Base-by-base conservation (phyloP, 495 filamentous ascomycete species). In the Aspergillus mulundensis region DNA sequence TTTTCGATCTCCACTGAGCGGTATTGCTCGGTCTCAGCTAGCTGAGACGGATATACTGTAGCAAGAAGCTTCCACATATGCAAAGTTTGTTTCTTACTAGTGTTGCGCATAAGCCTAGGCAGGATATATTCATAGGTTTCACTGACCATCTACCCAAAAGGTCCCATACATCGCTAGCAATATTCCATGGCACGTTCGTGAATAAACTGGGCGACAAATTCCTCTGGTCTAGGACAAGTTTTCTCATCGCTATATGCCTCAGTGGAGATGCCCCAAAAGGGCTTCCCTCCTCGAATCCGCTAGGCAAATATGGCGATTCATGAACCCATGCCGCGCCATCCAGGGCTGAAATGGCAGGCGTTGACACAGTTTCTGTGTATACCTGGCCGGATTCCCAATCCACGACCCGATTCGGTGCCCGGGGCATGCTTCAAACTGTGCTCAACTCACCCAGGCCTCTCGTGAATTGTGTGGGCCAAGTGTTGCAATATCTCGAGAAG, bases 31-130 rank as follows among this genome's bases (percentile, higher is more conserved):
- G 64, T 0, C 14, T 57, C 25, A 18, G 50, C 45, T 16, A 77
- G 76, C 24, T 74, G 34, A 7, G 32, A n/a, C 5, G 72, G 70
- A 53, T 77, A 76, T 12, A 47, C 56, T 11, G 56, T 68, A 8
- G 65, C 59, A 39, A 77, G 63, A n/a, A 78, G 57, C 40, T 71
- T 77, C 75, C 75, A 78, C 69, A 73, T 71, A 21, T 72, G 54
- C 12, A 72, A 23, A 15, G 73, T 76, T 38, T 62, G 61, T 30
- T 75, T 77, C 6, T 65, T 59, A 47, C 75, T 77, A 28, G 25
- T 20, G 43, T 24, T 45, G 24, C n/a, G 25, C n/a, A 50, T 50
- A 24, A 42, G 32, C 38, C 21, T 12, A 10, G 40, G 63, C 54
- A 63, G 36, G 53, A 12, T 21, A 12, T 5, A 24, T 34, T 18